Conservation (phyloP, 108 stramenopile species). For the Heterococcus sp. region DNA sequence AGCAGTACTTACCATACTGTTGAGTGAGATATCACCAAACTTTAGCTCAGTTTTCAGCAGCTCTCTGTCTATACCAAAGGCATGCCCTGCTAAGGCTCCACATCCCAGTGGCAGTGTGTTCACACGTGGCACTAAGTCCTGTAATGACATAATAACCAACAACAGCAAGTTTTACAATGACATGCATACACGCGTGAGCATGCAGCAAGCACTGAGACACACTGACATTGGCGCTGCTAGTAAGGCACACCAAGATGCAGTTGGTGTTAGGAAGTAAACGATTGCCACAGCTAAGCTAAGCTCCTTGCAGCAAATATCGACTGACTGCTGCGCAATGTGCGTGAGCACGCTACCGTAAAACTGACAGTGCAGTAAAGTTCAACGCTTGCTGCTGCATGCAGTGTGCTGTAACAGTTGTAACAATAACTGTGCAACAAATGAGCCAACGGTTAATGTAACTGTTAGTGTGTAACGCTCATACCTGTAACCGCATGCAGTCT, state of each 20-base stretch:
- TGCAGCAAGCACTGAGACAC: no score
- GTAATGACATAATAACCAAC: background rate
- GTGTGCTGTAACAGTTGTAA: background rate
- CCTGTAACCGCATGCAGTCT: constrained; percentile 80
- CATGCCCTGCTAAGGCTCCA: constrained; percentile 96
- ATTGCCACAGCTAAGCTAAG: background rate
- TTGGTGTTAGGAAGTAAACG: background rate
- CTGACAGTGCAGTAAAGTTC: background rate
- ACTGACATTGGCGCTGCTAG: no score
- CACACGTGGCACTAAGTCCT: background rate
- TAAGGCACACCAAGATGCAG: background rate
- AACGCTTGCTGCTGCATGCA: no score
- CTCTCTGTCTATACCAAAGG: constrained; percentile 93
- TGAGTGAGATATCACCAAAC: constrained; percentile 80
- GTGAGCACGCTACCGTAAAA: no score
- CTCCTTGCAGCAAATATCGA: no score
- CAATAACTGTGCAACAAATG: background rate
- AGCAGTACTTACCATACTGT: constrained; percentile 62
- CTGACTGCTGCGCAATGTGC: no score
- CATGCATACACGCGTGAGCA: background rate
- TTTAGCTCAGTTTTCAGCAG: constrained; percentile 84
- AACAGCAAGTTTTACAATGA: background rate
- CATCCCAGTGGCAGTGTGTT: constrained; percentile 87
- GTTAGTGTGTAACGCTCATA: background rate
- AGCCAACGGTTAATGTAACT: background rate